Evolutionary conservation across 129 eudicot species (phyloP), one percentile per base, ranked within the genome.

Genomic region (Dittrichia graveolens): DNA sequence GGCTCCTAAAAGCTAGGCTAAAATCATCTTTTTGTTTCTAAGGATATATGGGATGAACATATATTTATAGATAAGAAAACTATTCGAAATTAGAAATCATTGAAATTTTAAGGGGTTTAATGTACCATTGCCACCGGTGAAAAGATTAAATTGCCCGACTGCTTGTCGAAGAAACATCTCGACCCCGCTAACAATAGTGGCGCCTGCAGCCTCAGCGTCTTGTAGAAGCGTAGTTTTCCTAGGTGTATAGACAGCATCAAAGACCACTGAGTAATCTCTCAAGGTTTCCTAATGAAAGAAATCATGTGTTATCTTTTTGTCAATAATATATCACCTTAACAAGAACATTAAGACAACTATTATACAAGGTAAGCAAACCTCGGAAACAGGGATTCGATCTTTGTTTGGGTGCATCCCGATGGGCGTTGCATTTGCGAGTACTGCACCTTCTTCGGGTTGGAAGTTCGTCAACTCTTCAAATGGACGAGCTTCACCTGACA

Each of bases 161-260:
- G 95, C 97, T 52, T 91, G 97, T 4, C 97, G 82, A 53, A 87
- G 84, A 79, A 91, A 91, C 97, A 91, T 91, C 76, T 91, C 95
- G 24, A 87, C 95, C 48, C 97, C 97, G 69, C 95, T 85, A 31
- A 91, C 97, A 63, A 80, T 75, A 10, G 87, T 82, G 53, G 87
- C 86, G 15, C 97, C 97, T 0, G 89, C 87, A 81, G 73, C 82
- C 57, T 83, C 87, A 0, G 97, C 95, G 37, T 87, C 95, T 74
- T 64, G 69, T 47, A 91, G 31, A 40, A 91, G 85, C 4, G 87
- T 85, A 66, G 97, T 91, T 68, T 85, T 87, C 52, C 87, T 79
- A 65, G 97, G 97, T 8, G 87, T 87, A 71, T 91, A 91, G 40
- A 91, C 95, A 34, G 97, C 91, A 58, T 91, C 97, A 58, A 91